Evolutionary conservation across 1,284 basidiomycete species (phyloP).

Genomic region (Tilletia indica): DNA sequence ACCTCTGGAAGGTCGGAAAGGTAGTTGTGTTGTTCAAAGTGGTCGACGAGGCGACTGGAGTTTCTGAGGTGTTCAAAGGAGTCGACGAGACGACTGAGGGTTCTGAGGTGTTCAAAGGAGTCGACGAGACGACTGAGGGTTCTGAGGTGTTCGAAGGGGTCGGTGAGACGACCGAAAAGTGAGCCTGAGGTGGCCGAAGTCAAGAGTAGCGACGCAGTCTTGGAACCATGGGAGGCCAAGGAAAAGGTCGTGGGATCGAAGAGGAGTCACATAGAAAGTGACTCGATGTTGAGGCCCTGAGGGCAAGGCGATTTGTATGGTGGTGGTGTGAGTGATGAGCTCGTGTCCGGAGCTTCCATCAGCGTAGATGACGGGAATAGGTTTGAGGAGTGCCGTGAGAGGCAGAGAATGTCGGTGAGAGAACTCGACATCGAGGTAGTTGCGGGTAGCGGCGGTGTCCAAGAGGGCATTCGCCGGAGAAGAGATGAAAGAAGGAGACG

Average conservation of each 20-base stretch:
- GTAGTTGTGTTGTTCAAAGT: too few species aligned
- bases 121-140: too few species aligned
- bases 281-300: neutral
- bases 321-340: slow-evolving; percentile 4
- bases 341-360: neutral
- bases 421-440: neutral
- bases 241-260: neutral
- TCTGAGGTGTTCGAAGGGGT: neutral
- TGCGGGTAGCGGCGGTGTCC: neutral
- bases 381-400: neutral
- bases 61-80: too few species aligned
- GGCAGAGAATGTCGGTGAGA: neutral
- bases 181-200: neutral
- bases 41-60: too few species aligned
- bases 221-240: slow-evolving; percentile 7
- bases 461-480: neutral
- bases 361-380: too few species aligned
- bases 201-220: neutral
- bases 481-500: neutral
- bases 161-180: neutral
- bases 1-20: neutral
- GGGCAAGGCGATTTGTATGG: neutral
- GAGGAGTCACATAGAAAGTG: slow-evolving; percentile 6
- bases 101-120: too few species aligned
- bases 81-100: too few species aligned